These are phyloP conservation scores for Musa acuminata DNA, from an alignment of 176 grass and related monocot genomes.

Conservation along the genomic window DNA sequence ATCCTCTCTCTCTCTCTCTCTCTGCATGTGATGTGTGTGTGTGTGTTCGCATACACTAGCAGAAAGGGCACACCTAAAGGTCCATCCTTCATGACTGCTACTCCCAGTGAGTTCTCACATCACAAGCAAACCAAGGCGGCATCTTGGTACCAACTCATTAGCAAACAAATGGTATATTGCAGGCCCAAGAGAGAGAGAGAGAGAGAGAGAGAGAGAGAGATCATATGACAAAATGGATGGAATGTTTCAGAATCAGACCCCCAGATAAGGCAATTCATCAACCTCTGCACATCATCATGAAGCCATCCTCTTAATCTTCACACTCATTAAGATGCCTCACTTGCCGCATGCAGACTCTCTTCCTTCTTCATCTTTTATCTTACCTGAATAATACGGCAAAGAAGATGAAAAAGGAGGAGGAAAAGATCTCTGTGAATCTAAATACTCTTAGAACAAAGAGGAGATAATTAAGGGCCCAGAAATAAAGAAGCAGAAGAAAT, in stretches of 20 bases:
- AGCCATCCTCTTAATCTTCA: too few relatives aligned
- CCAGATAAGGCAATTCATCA: constrained; percentile 39
- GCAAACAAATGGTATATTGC: constrained; percentile 92
- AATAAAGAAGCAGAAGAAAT: background rate
- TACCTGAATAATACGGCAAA: background rate
- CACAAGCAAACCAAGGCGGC: constrained; percentile 35
- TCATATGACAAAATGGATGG: constrained; percentile 37
- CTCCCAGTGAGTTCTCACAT: constrained; percentile 88
- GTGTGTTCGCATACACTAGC: background rate
- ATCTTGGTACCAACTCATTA: constrained; percentile 64
- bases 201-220: constrained; percentile 31
- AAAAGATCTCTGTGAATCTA: constrained; percentile 46
- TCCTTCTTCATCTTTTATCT: constrained; percentile 15
- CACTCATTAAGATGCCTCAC: constrained; percentile 49
- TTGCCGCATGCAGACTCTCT: constrained; percentile 36
- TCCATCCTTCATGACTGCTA: background rate
- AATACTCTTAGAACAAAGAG: background rate
- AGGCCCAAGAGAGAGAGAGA: constrained; percentile 19
- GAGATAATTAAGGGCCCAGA: constrained; percentile 8
- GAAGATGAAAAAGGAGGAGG: background rate
- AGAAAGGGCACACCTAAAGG: constrained; percentile 9
- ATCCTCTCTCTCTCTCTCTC: background rate
- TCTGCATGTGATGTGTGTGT: constrained; percentile 1
- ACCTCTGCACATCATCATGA: background rate
- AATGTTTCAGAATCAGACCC: constrained; percentile 50